phyloP scores from a whole-genome alignment of 441 rosid species.

The Manihot esculenta region DNA sequence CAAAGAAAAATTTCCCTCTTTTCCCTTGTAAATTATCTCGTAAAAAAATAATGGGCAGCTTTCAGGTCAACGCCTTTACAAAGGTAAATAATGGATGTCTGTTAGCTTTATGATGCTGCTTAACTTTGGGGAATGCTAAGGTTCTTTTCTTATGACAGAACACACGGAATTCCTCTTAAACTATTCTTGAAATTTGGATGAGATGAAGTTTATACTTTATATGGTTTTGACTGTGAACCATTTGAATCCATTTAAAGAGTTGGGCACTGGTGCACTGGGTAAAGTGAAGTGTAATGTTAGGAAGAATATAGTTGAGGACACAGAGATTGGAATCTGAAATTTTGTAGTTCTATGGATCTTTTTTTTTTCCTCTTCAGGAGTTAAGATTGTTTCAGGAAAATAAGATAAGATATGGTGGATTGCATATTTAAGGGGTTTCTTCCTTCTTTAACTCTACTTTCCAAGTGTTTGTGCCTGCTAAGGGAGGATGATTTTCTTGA shows the following conservation, averaged over 20 bases:
- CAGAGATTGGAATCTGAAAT: background rate
- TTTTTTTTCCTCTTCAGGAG: background rate
- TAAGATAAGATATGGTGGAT: background rate
- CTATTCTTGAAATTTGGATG: constrained; percentile 8
- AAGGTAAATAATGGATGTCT: background rate
- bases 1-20: too few relatives aligned
- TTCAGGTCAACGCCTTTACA: background rate
- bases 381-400: background rate
- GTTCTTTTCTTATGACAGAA: background rate
- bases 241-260: background rate
- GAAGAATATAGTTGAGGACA: background rate
- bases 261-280: background rate
- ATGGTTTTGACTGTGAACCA: background rate
- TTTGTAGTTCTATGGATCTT: background rate
- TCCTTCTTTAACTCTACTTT: background rate
- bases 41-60: background rate
- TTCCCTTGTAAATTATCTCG: too few relatives aligned
- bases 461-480: background rate
- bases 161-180: background rate
- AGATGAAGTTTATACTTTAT: background rate
- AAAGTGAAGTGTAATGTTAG: background rate
- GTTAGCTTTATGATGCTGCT: background rate
- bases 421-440: background rate
- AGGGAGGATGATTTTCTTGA: background rate
- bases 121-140: background rate